Conservation (phyloP, 31 red algal genomes). For the Odonthalia washingtoniensis region DNA sequence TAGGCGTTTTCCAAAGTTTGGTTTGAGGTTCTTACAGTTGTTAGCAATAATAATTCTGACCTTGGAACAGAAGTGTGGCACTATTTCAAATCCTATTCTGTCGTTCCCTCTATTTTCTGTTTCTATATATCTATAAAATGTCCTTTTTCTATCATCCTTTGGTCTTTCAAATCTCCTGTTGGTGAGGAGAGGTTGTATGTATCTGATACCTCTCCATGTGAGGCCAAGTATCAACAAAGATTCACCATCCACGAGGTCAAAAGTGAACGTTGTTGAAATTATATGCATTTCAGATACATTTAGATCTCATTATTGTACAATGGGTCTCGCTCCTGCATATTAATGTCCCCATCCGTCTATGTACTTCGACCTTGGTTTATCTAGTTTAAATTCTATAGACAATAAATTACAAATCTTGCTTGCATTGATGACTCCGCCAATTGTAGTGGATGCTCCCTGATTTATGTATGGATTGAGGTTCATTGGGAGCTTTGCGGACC, state of each 20-base stretch:
- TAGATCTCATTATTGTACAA: slow-evolving; percentile 29
- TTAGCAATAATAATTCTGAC: not conserved
- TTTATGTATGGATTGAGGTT: slow-evolving; percentile 39
- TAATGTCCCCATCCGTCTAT: slow-evolving; percentile 49
- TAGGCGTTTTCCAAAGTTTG: not conserved
- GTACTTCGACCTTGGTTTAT: slow-evolving; percentile 3
- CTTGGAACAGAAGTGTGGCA: not conserved
- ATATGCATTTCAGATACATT: not conserved
- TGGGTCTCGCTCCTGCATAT: slow-evolving; percentile 29
- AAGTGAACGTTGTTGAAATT: slow-evolving; percentile 11
- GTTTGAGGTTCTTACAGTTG: not conserved
- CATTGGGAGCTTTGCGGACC: slow-evolving; percentile 20
- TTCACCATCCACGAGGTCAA: slow-evolving; percentile 24
- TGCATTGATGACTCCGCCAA: slow-evolving; percentile 42
- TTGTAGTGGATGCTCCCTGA: slow-evolving; percentile 32
- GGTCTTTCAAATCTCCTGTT: not conserved
- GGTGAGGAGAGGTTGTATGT: not conserved
- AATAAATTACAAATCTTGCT: slow-evolving; percentile 13
- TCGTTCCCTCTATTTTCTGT: not conserved
- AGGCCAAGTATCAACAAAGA: slow-evolving; percentile 15
- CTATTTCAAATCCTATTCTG: not conserved
- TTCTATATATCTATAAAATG: not conserved
- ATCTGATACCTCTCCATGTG: not conserved
- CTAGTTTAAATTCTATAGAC: slow-evolving; percentile 1
- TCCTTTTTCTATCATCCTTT: not conserved